Conservation (phyloP, 345 rosid genomes). For the Acer saccharum region DNA sequence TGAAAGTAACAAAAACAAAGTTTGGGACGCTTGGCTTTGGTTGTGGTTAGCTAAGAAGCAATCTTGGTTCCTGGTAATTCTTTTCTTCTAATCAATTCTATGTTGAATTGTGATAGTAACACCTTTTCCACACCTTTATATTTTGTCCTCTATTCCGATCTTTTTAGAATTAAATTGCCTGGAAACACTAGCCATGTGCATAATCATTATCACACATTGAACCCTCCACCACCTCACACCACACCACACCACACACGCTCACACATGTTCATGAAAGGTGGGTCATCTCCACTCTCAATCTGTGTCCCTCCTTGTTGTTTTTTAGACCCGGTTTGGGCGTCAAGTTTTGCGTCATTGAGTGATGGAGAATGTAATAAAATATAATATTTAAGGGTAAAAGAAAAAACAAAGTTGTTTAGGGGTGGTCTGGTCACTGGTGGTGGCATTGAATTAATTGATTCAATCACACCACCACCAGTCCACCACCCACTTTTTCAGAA, state of each 20-base stretch:
- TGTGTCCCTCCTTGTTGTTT: background rate
- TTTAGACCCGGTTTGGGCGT: slow-evolving; percentile 5
- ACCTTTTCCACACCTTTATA: background rate
- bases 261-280: slow-evolving; percentile 6
- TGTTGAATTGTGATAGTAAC: too few species aligned
- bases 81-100: background rate
- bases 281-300: slow-evolving; percentile 20
- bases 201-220: slow-evolving; percentile 12
- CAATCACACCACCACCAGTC: slow-evolving; percentile 23
- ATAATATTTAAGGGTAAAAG: too few species aligned
- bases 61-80: background rate
- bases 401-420: too few species aligned
- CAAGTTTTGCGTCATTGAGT: background rate
- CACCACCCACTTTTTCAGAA: slow-evolving; percentile 22
- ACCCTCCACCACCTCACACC: background rate
- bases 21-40: background rate
- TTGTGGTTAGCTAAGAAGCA: slow-evolving; percentile 13
- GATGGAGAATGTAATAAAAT: too few species aligned
- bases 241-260: background rate
- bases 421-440: too few species aligned
- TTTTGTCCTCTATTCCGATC: background rate
- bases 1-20: slow-evolving; percentile 1
- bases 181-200: slow-evolving; percentile 18
- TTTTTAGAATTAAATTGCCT: background rate
- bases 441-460: slow-evolving; percentile 16